Evolutionary conservation across 176 grass and related monocot genomes (phyloP).

Genomic region (Bolboschoenus planiculmis): DNA sequence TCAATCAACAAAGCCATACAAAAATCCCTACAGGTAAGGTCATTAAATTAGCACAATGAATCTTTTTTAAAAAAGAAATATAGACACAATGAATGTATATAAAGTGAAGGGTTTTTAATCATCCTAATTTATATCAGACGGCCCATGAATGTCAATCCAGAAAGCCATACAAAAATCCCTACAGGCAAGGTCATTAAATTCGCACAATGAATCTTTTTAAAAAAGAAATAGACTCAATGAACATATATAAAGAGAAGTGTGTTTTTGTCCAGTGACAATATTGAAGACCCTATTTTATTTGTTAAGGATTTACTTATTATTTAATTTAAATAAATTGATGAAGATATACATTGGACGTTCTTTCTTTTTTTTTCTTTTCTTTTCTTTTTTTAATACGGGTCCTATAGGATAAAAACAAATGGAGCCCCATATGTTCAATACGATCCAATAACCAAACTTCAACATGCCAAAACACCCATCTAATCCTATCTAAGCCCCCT

Average conservation of each 20-base stretch:
- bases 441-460: background rate
- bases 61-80: background rate
- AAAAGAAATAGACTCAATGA: background rate
- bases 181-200: no score
- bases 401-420: background rate
- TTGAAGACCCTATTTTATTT: background rate
- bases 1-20: background rate
- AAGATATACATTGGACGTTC: background rate
- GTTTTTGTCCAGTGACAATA: background rate
- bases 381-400: background rate
- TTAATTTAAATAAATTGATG: background rate
- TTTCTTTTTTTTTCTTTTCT: background rate
- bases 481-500: background rate
- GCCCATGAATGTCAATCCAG: no score
- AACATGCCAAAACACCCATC: background rate
- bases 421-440: background rate
- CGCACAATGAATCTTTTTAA: no score
- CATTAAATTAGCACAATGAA: background rate
- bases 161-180: no score
- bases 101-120: background rate
- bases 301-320: background rate
- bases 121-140: no score
- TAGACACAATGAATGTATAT: background rate
- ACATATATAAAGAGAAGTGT: background rate
- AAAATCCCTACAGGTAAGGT: background rate